Evolutionary conservation across 2,329 filamentous ascomycete genomes (phyloP), one percentile per base, ranked within the genome.

Genomic region (Chaetomiaceae sp.): DNA sequence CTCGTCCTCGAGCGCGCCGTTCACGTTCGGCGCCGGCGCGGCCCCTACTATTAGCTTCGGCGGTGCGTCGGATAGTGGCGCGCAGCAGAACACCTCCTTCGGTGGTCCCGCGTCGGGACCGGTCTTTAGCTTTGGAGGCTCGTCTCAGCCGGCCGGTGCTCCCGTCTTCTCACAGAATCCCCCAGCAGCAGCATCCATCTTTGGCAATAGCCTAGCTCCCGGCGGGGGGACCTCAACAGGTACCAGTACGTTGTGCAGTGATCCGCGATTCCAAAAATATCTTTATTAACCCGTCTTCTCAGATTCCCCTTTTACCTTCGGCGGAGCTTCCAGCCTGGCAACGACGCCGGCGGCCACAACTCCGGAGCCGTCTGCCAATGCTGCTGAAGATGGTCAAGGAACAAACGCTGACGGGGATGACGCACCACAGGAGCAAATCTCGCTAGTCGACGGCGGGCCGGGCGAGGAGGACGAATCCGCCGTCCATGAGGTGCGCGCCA

Each of bases 381-480:
- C 68, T 58, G 71, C 68, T 58, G 71, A 73, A 59, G 69, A 71
- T 58, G 66, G 68, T 60, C 70, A 70, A 64, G 68, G 68, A 68
- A 63, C 63, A 60, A 64, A 68, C 59, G 69, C 67, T 66, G 75
- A 80, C 56, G 80, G 81, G 58, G 77, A 78, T 49, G 75, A 73
- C 54, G 79, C 79, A 62, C 76, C 78, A 63, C 77, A 87, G 54
- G 78, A 84, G 65, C 85, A 88, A 66, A 78, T 88, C 57, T 84
- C 85, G 63, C 76, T 92, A 60, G 83, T 83, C 46, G 75, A 79
- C 57, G 79, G 77, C 49, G 80, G 81, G 14, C 78, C 82, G 35
- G 83, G 83, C 20, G 86, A 91, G 65, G 83, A 87, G 64, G 78
- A 88, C 51, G 88, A 93, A 65, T 77, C 81, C 27, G 73, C 83